phyloP scores from a whole-genome alignment of 129 eudicot species.

The Lonicera japonica region DNA sequence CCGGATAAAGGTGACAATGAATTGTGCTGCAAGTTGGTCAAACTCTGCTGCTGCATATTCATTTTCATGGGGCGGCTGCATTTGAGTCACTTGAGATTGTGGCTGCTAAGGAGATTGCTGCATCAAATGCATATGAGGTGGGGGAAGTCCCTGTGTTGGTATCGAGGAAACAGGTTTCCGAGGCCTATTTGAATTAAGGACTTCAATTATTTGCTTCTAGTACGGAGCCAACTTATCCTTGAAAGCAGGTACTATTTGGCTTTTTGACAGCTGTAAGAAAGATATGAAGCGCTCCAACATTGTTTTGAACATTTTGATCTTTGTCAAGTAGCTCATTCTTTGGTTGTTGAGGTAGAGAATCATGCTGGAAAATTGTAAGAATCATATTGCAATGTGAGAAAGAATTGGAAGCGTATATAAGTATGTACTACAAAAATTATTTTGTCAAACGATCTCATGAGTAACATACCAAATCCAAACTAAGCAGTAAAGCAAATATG shows the following conservation, averaged over 20 bases:
- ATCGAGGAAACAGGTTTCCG: constrained; percentile 49
- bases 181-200: constrained; percentile 62
- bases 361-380: constrained; percentile 45
- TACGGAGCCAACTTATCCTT: constrained; percentile 61
- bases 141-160: constrained; percentile 61
- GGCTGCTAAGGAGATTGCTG: constrained; percentile 63
- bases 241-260: constrained; percentile 31
- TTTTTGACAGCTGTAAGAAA: constrained; percentile 55
- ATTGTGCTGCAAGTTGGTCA: constrained; percentile 60
- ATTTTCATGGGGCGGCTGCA: constrained; percentile 56
- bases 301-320: constrained; percentile 51
- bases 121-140: constrained; percentile 51
- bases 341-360: constrained; percentile 68
- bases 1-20: constrained; percentile 43
- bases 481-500: no score
- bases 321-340: constrained; percentile 61
- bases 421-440: no score
- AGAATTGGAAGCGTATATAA: constrained; percentile 8
- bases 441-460: no score
- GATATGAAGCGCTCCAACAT: constrained; percentile 73
- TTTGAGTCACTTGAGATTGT: constrained; percentile 61
- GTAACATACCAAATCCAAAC: no score
- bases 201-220: constrained; percentile 61
- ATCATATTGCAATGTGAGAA: background rate
- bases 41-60: constrained; percentile 58